phyloP scores from a whole-genome alignment of 345 rosid species.

The Eutrema yunnanense region DNA sequence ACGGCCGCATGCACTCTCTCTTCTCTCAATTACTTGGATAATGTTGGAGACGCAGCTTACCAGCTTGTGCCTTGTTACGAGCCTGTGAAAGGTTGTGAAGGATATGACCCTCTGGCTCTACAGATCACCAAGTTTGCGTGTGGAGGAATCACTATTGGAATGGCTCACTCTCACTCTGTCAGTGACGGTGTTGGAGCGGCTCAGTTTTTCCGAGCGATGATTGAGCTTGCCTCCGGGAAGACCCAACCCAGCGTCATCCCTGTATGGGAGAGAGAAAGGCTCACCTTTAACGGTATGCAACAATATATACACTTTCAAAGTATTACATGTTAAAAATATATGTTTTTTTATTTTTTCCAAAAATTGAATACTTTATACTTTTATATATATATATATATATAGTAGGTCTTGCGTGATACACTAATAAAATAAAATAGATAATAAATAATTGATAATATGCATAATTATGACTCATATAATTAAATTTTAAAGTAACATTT shows the following conservation, averaged over 20 bases:
- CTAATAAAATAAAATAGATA: too few relatives aligned
- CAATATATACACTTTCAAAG: not conserved
- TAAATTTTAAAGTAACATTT: too few relatives aligned
- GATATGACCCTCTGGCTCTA: constrained; percentile 17
- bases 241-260: constrained; percentile 37
- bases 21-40: constrained; percentile 34
- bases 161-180: constrained; percentile 39
- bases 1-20: constrained; percentile 31
- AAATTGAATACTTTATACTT: too few relatives aligned
- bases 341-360: too few relatives aligned
- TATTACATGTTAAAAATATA: not conserved
- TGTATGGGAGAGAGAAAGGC: constrained; percentile 42
- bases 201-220: constrained; percentile 33
- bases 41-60: constrained; percentile 17
- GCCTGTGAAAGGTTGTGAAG: not conserved
- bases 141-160: constrained; percentile 49
- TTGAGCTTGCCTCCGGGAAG: constrained; percentile 34
- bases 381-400: too few relatives aligned
- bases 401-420: too few relatives aligned
- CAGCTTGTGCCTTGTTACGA: constrained; percentile 21
- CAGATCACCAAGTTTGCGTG: constrained; percentile 45
- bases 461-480: too few relatives aligned
- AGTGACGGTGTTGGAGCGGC: constrained; percentile 44
- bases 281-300: constrained; percentile 8
- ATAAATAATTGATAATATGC: too few relatives aligned